Conservation (phyloP, 2,329 filamentous ascomycete species). For the Sclerotinia spermophila region DNA sequence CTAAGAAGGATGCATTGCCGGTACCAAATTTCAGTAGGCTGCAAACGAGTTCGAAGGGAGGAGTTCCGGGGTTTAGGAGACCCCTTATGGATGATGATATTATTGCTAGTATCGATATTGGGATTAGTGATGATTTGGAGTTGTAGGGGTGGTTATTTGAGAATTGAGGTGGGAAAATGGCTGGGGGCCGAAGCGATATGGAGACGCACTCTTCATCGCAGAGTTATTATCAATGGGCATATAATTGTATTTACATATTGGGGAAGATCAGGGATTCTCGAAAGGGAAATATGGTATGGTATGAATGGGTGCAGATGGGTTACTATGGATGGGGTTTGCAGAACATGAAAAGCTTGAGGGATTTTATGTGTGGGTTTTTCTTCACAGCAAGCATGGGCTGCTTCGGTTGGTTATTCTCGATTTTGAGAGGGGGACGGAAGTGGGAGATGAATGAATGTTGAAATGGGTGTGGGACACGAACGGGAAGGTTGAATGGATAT, state of each 20-base stretch:
- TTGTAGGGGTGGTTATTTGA: background rate
- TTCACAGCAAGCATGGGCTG: background rate
- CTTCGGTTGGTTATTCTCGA: background rate
- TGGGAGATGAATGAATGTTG: background rate
- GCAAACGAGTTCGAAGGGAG: slow-evolving; percentile 45
- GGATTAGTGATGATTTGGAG: slow-evolving; percentile 73
- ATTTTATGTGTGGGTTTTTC: background rate
- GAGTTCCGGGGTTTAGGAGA: slow-evolving; percentile 66
- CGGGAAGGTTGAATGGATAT: background rate
- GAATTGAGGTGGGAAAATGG: background rate
- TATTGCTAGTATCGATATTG: slow-evolving; percentile 82
- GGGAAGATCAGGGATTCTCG: background rate
- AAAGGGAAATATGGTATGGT: background rate
- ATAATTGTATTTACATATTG: slow-evolving; percentile 1
- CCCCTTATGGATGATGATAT: slow-evolving; percentile 88
- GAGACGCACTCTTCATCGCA: background rate
- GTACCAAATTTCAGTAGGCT: slow-evolving; percentile 49
- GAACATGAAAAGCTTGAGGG: background rate
- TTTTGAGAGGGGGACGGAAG: background rate
- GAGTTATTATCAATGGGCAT: background rate
- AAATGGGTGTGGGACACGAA: background rate
- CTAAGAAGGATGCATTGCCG: slow-evolving; percentile 43
- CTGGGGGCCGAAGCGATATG: background rate
- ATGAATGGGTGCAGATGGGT: background rate
- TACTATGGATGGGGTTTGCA: background rate